These are phyloP conservation scores for Schwanniomyces etchellsii DNA, from an alignment of 1,139 yeast genomes.

Conservation along the genomic window DNA sequence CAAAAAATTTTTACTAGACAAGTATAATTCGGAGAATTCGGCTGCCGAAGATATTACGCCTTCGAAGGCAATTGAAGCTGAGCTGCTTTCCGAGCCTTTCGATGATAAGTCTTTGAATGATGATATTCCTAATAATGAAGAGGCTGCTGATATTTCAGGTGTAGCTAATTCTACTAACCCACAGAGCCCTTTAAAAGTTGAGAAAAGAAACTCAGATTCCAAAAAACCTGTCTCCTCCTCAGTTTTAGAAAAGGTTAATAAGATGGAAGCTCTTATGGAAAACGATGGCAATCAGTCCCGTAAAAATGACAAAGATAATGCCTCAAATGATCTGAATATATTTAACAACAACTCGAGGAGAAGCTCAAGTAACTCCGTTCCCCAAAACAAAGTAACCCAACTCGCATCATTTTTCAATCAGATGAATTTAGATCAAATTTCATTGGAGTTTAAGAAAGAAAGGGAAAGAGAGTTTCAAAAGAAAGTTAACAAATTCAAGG, in stretches of 20 bases:
- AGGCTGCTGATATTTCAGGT: neutral
- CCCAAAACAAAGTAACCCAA: conserved; percentile 45
- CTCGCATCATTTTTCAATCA: conserved; percentile 68
- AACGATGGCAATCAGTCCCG: no score
- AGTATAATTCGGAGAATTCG: conserved; percentile 28
- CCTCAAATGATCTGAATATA: conserved; percentile 1
- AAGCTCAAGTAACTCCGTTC: conserved; percentile 10
- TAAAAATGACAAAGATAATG: conserved; percentile 3
- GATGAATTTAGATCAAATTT: conserved; percentile 74
- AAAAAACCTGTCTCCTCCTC: conserved; percentile 21
- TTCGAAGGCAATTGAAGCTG: conserved; percentile 1
- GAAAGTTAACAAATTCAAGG: conserved; percentile 62
- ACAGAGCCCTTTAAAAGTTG: conserved; percentile 8
- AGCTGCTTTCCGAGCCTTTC: neutral
- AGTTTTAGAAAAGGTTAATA: conserved; percentile 20
- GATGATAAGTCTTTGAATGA: neutral
- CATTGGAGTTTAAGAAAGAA: conserved; percentile 81
- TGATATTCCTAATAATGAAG: neutral
- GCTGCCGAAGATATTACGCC: conserved; percentile 11
- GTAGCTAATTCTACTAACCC: conserved; percentile 2
- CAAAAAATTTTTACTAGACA: conserved; percentile 63
- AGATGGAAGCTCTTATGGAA: conserved; percentile 22
- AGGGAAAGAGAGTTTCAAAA: conserved; percentile 69
- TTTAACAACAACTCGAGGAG: conserved; percentile 2
- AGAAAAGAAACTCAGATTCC: conserved; percentile 12